Conservation (phyloP, 2,329 filamentous ascomycete genomes). For the Podosphaera xanthii region DNA sequence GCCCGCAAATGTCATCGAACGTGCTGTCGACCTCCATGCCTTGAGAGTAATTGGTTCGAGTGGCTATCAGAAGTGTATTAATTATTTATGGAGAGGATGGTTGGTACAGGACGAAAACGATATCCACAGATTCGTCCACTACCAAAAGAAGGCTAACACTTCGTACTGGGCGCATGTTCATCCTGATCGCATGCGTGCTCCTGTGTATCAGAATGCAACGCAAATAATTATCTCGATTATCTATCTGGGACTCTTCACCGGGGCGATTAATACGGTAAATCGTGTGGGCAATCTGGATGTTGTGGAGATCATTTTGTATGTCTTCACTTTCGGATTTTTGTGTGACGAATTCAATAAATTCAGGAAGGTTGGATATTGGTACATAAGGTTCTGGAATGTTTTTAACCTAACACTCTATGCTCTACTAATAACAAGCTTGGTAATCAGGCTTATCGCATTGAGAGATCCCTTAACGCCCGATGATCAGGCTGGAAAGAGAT, state of each 20-base stretch:
- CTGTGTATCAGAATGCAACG: conserved; percentile 75
- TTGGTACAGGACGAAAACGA: conserved; percentile 88
- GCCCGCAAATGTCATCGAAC: conserved; percentile 76
- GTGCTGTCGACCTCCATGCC: conserved; percentile 80
- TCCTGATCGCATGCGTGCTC: conserved; percentile 81
- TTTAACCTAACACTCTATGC: conserved; percentile 74
- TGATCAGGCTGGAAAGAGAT: conserved; percentile 23
- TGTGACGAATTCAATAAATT: conserved; percentile 74
- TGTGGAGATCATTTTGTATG: conserved; percentile 64
- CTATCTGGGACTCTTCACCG: conserved; percentile 69
- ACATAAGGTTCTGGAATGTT: conserved; percentile 90
- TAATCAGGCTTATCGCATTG: conserved; percentile 58
- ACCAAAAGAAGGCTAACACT: conserved; percentile 57
- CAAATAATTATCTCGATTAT: conserved; percentile 68
- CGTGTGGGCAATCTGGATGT: conserved; percentile 59
- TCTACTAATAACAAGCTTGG: conserved; percentile 55
- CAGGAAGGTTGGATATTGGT: conserved; percentile 81
- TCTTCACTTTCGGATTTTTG: conserved; percentile 80
- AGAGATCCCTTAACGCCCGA: conserved; percentile 28
- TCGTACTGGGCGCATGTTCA: conserved; percentile 66
- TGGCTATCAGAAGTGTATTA: conserved; percentile 81
- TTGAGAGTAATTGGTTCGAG: conserved; percentile 72
- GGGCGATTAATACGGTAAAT: conserved; percentile 87
- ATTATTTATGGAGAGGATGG: conserved; percentile 87
- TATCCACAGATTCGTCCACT: conserved; percentile 72